Evolutionary conservation across 257 asterid species (phyloP), one percentile per base, ranked within the genome.

Genomic region (Solanum lycopersicoides): DNA sequence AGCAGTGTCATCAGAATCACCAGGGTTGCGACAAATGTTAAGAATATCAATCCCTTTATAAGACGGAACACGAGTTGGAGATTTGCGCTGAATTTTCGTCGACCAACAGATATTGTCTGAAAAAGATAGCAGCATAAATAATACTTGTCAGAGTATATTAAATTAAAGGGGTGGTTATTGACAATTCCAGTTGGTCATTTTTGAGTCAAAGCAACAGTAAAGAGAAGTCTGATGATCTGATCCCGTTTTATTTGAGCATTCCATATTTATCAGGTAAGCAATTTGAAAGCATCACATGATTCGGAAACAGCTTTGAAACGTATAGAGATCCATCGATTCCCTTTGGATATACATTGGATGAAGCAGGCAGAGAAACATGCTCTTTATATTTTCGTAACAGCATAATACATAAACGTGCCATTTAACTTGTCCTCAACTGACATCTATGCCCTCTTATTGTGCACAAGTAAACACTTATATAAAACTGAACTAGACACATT

Each of bases 51-150:
- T 75, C 99, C 98, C 95, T 97, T 97, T 90, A 97, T 91, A 23
- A 97, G 94, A 88, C 99, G 95, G 98, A 97, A 97, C 86, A 93
- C 95, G 1, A 97, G 98, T 89, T 97, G 99, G 77, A 94, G 94
- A 86, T 92, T 93, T 6, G 99, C 99, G 86, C 98, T 97, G 89
- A 97, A 95, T 86, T 92, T 97, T 90, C 98, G 91, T 77, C 99
- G 93, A 83, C 99, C 99, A 42, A 97, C 97, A 28, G 98, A 95
- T 15, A 97, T 92, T 76, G 98, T 94, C 98, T 97, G 93, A 53
- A 86, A 83, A 87, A 86, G 50, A 45, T 25, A 77, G 83, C 71
- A 75, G 56, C 12, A 84, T 37, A 53, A 56, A 50, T 25, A 79
- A 65, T 84, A 84, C 59, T 63, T 84, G 87, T 30, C 44, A 47